phyloP scores from a whole-genome alignment of 176 grass and related monocot genomes.

The Dendrocalamus sinicus region DNA sequence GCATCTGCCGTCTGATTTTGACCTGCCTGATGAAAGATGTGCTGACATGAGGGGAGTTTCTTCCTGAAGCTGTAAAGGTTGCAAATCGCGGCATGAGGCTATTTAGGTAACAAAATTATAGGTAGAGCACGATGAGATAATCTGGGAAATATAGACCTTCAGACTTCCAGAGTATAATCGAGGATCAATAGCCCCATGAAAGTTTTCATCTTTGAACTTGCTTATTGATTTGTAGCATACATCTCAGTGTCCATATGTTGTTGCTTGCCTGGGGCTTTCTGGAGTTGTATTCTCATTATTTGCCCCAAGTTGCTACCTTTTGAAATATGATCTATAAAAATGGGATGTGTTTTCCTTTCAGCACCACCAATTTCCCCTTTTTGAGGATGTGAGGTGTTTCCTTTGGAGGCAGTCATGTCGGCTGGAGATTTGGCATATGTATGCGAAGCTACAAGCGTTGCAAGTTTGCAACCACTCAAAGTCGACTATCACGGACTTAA shows the following conservation, averaged over 20 bases:
- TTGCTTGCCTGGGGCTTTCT: constrained; percentile 7
- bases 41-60: constrained; percentile 18
- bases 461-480: neutral
- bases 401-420: neutral
- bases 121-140: constrained; percentile 35
- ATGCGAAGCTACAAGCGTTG: neutral
- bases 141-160: constrained; percentile 33
- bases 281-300: constrained; percentile 41
- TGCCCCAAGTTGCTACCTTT: constrained; percentile 19
- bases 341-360: neutral
- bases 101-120: constrained; percentile 40
- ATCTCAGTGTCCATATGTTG: constrained; percentile 49
- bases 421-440: neutral
- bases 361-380: neutral
- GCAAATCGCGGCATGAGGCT: constrained; percentile 42
- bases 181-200: constrained; percentile 44
- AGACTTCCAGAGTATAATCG: constrained; percentile 15
- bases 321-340: constrained; percentile 32
- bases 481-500: neutral
- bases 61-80: constrained; percentile 21
- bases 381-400: neutral
- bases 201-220: constrained; percentile 43
- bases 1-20: constrained; percentile 37
- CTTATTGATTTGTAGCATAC: constrained; percentile 56
- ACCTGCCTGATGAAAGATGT: constrained; percentile 36